Evolutionary conservation across 352 stramenopile species (phyloP), one percentile per base, ranked within the genome.

Genomic region (Pythium folliculosum): DNA sequence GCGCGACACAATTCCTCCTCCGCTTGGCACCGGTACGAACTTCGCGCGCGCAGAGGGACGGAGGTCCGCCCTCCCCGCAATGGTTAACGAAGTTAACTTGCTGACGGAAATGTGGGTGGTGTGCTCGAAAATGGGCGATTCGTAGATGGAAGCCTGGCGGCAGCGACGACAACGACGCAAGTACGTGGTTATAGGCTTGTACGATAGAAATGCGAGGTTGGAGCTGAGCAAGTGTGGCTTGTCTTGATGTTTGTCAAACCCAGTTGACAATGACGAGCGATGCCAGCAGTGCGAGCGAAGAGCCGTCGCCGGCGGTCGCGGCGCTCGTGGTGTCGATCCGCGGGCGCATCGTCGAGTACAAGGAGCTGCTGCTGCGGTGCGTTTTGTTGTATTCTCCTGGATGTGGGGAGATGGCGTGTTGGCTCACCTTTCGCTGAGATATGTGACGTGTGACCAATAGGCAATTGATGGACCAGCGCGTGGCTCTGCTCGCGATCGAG

Each of bases 341-440:
- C 52, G 80, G 78, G 44, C 83, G 77, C 72, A 83, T 92, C 70
- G 72, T 88, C 52, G 81, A 84, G 77, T 90, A 92, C 79, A 89
- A 90, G 68, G 72, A 81, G 68, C 63, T 78, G 58, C 69, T 91
- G 49, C 77, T 91, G 62, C 76, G 80, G 84, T 92, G 71, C 65
- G 81, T 80, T 25, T 13, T 25, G 16, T 60, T 19, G 37, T 59
- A 5, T 16, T 37, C 8, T 30, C 17, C 6, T 49, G 55, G 40
- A 13, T 23, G 71, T 40, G 23, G 19, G 1, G 17, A 2, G 6
- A 47, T n/a, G 40, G 40, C 14, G 40, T 47, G 40, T 47, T 47
- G 40, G 40, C 40, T 47, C 40, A 17, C n/a, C 2, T 30, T 13
- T 64, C 16, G 55, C 30, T 43, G 19, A 37, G 12, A 48, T 65